Percentiles rank a stretch among this genome's conserved stretches.
phyloP scores from a whole-genome alignment of 2,329 filamentous ascomycete species.

The Verticillium zaregamsianum region DNA sequence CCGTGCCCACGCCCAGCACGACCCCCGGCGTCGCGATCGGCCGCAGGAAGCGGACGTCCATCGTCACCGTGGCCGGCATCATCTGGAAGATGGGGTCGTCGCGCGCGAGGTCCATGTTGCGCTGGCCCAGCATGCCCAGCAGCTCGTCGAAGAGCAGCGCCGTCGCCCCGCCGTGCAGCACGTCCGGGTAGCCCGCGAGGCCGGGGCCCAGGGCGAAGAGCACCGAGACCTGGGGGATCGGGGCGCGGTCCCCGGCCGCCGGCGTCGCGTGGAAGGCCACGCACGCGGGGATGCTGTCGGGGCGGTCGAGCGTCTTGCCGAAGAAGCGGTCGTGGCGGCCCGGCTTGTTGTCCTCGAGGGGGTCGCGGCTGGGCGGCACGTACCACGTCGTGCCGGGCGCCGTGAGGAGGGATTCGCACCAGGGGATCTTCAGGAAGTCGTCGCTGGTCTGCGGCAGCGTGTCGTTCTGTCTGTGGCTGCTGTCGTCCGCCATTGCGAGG shows the following conservation, averaged over 20 bases:
- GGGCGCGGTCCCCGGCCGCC: conserved; percentile 15
- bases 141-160: conserved; percentile 32
- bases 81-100: conserved; percentile 19
- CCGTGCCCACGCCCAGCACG: conserved; percentile 24
- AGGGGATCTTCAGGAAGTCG: conserved; percentile 29
- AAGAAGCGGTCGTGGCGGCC: conserved; percentile 29
- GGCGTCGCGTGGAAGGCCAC: conserved; percentile 26
- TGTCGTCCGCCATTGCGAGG: not conserved
- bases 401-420: conserved; percentile 27
- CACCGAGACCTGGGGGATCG: conserved; percentile 21
- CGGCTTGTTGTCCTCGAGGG: conserved; percentile 9
- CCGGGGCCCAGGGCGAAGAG: conserved; percentile 28
- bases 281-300: conserved; percentile 24
- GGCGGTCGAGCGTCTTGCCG: conserved; percentile 23
- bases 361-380: conserved; percentile 27
- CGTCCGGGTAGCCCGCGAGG: conserved; percentile 24
- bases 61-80: conserved; percentile 26
- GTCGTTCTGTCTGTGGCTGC: not conserved
- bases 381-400: conserved; percentile 23
- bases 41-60: conserved; percentile 29
- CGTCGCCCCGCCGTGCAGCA: conserved; percentile 32
- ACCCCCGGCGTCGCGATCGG: conserved; percentile 23
- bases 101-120: conserved; percentile 29
- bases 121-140: conserved; percentile 29
- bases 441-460: not conserved